phyloP scores from a whole-genome alignment of 2,329 filamentous ascomycete genomes.

The Stagonosporopsis rhizophila region DNA sequence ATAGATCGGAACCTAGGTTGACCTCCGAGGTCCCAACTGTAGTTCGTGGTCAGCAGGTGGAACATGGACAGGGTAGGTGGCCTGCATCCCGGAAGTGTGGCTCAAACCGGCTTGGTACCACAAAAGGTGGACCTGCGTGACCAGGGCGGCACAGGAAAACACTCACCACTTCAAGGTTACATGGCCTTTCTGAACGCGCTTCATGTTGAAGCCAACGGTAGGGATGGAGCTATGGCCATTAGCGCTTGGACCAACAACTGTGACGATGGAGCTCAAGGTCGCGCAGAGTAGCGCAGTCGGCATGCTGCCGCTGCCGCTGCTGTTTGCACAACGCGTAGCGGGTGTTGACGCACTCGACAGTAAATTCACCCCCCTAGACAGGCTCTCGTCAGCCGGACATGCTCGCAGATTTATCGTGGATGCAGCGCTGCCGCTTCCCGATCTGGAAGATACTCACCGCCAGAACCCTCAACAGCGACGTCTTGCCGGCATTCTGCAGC shows the following conservation, averaged over 20 bases:
- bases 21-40: constrained; percentile 92
- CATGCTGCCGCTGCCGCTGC: constrained; percentile 35
- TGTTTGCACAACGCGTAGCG: constrained; percentile 34
- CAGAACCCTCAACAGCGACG: constrained; percentile 88
- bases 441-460: constrained; percentile 72
- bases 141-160: constrained; percentile 35
- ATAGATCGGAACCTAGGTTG: constrained; percentile 97
- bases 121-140: constrained; percentile 48
- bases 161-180: constrained; percentile 92
- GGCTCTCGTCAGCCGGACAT: constrained; percentile 37
- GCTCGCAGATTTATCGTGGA: constrained; percentile 28
- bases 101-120: constrained; percentile 44
- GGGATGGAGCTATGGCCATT: constrained; percentile 82
- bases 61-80: constrained; percentile 37
- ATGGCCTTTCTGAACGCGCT: constrained; percentile 95
- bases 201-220: constrained; percentile 99
- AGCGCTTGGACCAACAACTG: constrained; percentile 43
- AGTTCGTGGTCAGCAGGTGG: constrained; percentile 48
- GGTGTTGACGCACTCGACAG: constrained; percentile 82
- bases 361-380: constrained; percentile 92
- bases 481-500: constrained; percentile 97
- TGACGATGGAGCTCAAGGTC: constrained; percentile 33
- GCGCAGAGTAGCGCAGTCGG: constrained; percentile 39
- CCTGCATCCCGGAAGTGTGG: constrained; percentile 40
- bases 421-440: constrained; percentile 41